Evolutionary conservation across 1,139 yeast species (phyloP), one percentile per base, ranked within the genome.

Genomic region (Saccharomyces hybrid): DNA sequence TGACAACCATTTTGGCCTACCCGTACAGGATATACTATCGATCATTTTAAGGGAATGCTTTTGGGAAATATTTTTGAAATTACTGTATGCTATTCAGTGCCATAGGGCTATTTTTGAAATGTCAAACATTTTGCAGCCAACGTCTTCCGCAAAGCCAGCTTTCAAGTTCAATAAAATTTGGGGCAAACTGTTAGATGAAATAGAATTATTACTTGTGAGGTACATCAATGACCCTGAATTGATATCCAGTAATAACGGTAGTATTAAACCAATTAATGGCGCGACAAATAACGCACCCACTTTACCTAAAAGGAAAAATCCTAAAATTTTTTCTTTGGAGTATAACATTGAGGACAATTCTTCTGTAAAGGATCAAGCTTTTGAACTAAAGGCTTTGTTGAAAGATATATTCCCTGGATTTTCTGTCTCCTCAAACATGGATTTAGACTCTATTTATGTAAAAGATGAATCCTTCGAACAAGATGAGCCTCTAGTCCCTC

Each of bases 401-500:
- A 77, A 78, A 54, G 82, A 81, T 53, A 76, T 84, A 69, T 84
- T 85, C 60, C 86, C 88, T 0, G 87, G 86, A 0, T 81, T 82
- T 57, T 70, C 71, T 25, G 68, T 78, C n/a, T 69, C 75, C 1
- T 47, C 67, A 1, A 63, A 61, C 50, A 61, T 68, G 27, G 72
- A 71, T 57, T 49, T 64, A 44, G 67, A 65, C 5, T 74, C 83
- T 0, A 82, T 83, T 3, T 85, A 80, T 62, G 79, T 86, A 50
- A 82, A 83, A 53, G 81, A 76, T 59, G 87, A 82, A 58, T 71
- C 78, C 3, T 77, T 76, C 60, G 76, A 81, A 13, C 77, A 78
- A 59, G 84, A 86, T 54, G 84, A 85, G 57, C 79, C 86, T 1
- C 74, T 91, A 47, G 88, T 88, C 1, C 84, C 87, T 0, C 82